Base-by-base conservation (phyloP, 2,329 filamentous ascomycete species). In the Aspergillaceae sp. region DNA sequence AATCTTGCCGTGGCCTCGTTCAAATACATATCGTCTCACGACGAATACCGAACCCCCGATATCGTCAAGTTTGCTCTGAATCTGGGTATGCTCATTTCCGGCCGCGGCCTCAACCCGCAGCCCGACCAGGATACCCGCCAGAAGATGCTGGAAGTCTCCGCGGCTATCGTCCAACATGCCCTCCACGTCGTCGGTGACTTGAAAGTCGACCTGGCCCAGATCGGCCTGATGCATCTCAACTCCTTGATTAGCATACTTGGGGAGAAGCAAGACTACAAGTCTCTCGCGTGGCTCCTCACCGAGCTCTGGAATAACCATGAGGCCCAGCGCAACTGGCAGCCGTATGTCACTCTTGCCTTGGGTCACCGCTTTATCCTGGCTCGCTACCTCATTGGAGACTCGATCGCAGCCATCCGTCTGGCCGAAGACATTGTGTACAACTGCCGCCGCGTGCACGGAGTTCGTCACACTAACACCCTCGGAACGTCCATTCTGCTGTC, bases 391-490 rank as follows among this genome's bases (percentile, higher is more conserved):
- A 64, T 70, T 32, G 69, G 69, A 37, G 70, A 74, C 44, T 63
- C 66, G 27, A 58, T 67, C 56, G 65, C 66, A 30, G 70, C 72
- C n/a, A 51, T 73, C 30, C 67, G 64, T 33, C 68, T 78, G 32
- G 71, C 70, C 51, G 75, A 77, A 58, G 72, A 75, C 51, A 76
- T 78, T 40, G 69, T 71, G 3, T 78, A 78, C 65, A 78, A 78
- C 58, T 70, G 76, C 55, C 70, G 72, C 27, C 72, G 74, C 30
- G 74, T 74, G 27, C 72, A 75, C 54, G 75, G 75, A 5, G 63
- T 68, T 26, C 64, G 69, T 19, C 66, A 75, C 47, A 61, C 66
- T 1, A 65, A 65, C 43, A 76, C 74, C 2, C 58, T 76, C 40
- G 69, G 75, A 51, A 71, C 72, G 47, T 73, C 70, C 40, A 65